A percentile compares a stretch with the other conserved stretches of the same genome.
phyloP scores from a whole-genome alignment of 768 basidiomycete genomes.

The Suillus tomentosus region DNA sequence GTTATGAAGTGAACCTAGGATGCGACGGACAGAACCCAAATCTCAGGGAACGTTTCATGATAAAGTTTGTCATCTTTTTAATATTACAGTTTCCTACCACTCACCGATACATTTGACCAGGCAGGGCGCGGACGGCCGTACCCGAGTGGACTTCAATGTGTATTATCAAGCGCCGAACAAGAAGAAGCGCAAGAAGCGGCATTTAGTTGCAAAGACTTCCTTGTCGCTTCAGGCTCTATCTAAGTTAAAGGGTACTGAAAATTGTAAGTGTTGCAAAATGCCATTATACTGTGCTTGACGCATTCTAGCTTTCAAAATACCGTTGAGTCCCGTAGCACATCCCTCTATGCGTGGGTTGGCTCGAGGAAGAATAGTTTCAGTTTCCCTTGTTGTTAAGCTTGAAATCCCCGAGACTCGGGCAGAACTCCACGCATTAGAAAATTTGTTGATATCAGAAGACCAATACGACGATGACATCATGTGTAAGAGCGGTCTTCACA shows the following conservation, averaged over 20 bases:
- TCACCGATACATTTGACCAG: conserved; percentile 33
- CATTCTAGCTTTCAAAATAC: conserved; percentile 44
- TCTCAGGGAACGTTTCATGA: conserved; percentile 49
- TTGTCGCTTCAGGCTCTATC: conserved; percentile 56
- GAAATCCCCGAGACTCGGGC: conserved; percentile 15
- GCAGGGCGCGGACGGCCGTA: conserved; percentile 27
- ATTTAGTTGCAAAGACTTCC: conserved; percentile 52
- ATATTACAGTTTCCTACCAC: not conserved
- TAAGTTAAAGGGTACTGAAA: conserved; percentile 47
- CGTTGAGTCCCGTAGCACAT: conserved; percentile 37
- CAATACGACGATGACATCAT: not conserved
- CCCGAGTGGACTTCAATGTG: conserved; percentile 53
- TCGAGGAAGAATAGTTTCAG: conserved; percentile 15
- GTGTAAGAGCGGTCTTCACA: not conserved
- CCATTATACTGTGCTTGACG: conserved; percentile 13
- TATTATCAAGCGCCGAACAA: conserved; percentile 63
- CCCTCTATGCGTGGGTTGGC: conserved; percentile 10
- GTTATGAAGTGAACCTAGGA: conserved; percentile 60
- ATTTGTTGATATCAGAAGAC: not conserved
- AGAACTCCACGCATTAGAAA: not conserved
- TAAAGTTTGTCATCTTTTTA: conserved; percentile 44
- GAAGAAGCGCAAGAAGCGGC: conserved; percentile 59
- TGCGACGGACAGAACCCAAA: conserved; percentile 74
- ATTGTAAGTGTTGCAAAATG: conserved; percentile 38
- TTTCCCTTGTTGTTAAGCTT: conserved; percentile 24